Conservation (phyloP, 2,329 filamentous ascomycete species). For the Zymoseptoria passerinii region DNA sequence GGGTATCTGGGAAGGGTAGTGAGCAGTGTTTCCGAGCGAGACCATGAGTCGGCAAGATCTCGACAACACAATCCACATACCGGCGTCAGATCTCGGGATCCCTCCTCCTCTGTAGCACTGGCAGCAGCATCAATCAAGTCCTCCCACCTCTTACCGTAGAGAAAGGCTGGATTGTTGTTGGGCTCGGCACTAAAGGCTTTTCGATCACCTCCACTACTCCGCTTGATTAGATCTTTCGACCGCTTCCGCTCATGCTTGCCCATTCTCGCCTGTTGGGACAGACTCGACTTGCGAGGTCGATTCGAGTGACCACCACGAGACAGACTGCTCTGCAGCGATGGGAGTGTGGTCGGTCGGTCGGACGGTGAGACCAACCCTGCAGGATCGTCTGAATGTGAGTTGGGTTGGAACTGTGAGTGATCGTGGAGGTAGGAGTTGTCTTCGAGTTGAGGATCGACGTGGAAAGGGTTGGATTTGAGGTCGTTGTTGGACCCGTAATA, state of each 20-base stretch:
- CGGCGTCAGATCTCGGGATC: conserved; percentile 74
- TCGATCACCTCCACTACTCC: conserved; percentile 63
- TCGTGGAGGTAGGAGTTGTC: conserved; percentile 45
- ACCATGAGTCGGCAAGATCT: not conserved
- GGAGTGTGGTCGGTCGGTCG: conserved; percentile 78
- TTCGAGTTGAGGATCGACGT: conserved; percentile 44
- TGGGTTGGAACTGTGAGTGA: conserved; percentile 39
- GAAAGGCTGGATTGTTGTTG: conserved; percentile 58
- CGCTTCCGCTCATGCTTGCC: conserved; percentile 72
- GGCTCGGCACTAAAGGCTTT: conserved; percentile 86
- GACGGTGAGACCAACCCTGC: conserved; percentile 74
- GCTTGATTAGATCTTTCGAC: conserved; percentile 66
- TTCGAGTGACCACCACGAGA: conserved; percentile 47
- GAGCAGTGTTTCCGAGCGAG: not conserved
- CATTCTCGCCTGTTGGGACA: conserved; percentile 69
- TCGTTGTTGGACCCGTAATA: conserved; percentile 36
- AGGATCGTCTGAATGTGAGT: conserved; percentile 42
- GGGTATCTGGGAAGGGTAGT: conserved; percentile 31
- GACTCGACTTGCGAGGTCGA: conserved; percentile 75
- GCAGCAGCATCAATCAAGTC: conserved; percentile 92
- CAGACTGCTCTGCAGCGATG: conserved; percentile 67
- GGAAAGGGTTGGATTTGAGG: conserved; percentile 24
- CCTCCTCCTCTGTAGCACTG: conserved; percentile 82
- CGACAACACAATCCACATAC: conserved; percentile 46
- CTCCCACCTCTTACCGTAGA: conserved; percentile 85